Percentiles rank a stretch among this genome's conserved stretches.
Evolutionary conservation across 2,329 filamentous ascomycete species (phyloP).

Genomic region (Arthrobotrys sphaeroides): DNA sequence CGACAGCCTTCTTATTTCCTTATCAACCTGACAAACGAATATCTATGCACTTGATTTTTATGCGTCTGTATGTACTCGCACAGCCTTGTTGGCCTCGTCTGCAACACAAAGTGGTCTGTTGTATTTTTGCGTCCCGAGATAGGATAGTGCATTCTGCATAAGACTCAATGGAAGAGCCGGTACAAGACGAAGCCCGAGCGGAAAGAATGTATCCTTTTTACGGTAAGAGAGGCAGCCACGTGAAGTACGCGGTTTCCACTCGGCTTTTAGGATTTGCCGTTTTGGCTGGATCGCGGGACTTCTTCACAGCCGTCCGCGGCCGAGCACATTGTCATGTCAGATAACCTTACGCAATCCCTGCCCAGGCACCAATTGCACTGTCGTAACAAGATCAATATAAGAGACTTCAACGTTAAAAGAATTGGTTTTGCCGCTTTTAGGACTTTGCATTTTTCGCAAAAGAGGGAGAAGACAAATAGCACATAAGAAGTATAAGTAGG

Average conservation of each 20-base stretch:
- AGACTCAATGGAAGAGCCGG: neutral
- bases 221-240: conserved; percentile 31
- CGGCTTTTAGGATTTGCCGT: conserved; percentile 19
- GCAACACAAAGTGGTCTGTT: conserved; percentile 23
- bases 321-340: conserved; percentile 1
- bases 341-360: conserved; percentile 43
- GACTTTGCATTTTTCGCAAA: neutral
- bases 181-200: neutral
- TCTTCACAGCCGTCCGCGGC: neutral
- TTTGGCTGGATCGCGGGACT: conserved; percentile 23
- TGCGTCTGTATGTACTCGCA: neutral
- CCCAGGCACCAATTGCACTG: conserved; percentile 32
- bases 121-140: conserved; percentile 27
- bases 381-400: neutral
- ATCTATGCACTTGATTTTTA: too few relatives aligned
- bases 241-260: conserved; percentile 12
- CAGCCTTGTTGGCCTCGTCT: neutral
- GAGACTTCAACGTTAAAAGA: neutral
- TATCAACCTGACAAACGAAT: too few relatives aligned
- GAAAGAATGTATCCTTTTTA: neutral
- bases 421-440: neutral
- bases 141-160: conserved; percentile 44
- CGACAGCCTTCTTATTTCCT: too few relatives aligned
- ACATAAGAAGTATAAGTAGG: conserved; percentile 2
- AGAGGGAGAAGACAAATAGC: too few relatives aligned